A percentile compares a stretch with the other conserved stretches of the same genome.
Conservation (phyloP, 176 grass and related monocot species). For the Typha latifolia region DNA sequence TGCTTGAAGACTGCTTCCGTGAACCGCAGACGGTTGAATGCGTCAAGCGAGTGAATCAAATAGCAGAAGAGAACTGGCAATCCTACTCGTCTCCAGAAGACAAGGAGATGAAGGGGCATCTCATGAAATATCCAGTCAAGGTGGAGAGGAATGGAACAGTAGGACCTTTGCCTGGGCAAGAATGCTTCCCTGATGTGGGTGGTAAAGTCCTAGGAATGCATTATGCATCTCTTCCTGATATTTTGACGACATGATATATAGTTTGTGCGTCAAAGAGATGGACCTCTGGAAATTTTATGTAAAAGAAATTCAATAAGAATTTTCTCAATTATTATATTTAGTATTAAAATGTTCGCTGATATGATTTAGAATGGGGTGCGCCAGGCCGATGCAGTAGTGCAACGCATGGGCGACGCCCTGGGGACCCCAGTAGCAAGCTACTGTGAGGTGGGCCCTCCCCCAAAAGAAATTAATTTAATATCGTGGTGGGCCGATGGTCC, state of each 20-base stretch:
- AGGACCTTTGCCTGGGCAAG: constrained; percentile 28
- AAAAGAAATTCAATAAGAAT: background rate
- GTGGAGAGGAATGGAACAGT: constrained; percentile 38
- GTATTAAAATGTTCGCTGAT: no score
- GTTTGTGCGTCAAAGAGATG: no score
- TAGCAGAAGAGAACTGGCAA: constrained; percentile 58
- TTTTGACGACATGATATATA: constrained; percentile 36
- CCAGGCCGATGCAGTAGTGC: no score
- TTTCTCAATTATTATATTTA: no score
- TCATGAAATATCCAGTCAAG: constrained; percentile 58
- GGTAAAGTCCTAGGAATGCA: constrained; percentile 57
- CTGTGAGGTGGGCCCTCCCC: background rate
- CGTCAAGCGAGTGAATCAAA: constrained; percentile 36
- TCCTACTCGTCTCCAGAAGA: constrained; percentile 33
- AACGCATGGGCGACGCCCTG: no score
- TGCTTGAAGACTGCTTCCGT: constrained; percentile 34
- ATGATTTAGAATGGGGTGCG: no score
- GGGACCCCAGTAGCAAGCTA: no score
- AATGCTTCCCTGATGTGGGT: constrained; percentile 63
- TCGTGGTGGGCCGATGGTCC: no score
- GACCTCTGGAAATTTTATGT: no score
- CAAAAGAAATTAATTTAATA: constrained; percentile 77
- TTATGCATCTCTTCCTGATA: constrained; percentile 39
- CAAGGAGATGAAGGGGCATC: constrained; percentile 52
- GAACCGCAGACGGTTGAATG: constrained; percentile 50